phyloP scores from a whole-genome alignment of 257 asterid species.

The Solanum pinnatisectum region DNA sequence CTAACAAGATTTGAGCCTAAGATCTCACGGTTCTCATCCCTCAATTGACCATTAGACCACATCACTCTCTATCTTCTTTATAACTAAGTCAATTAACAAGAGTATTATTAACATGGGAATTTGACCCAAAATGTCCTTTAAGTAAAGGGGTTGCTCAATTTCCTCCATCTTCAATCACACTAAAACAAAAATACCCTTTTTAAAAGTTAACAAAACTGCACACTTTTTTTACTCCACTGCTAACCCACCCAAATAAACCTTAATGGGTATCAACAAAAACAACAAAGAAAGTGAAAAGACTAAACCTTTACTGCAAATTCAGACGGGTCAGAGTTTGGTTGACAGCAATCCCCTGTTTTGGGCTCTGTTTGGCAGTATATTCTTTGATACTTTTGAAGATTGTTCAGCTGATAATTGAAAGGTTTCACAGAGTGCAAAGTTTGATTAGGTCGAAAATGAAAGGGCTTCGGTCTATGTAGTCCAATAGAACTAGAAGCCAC shows the following conservation, averaged over 20 bases:
- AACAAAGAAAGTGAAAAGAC: not conserved
- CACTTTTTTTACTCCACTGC: not conserved
- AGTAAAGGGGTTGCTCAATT: not conserved
- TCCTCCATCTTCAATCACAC: not conserved
- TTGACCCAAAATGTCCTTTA: not conserved
- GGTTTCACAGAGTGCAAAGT: constrained; percentile 14
- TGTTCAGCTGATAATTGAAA: constrained; percentile 16
- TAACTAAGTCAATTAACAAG: not conserved
- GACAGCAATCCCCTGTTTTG: constrained; percentile 26
- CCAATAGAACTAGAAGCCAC: constrained; percentile 48
- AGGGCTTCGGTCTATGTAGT: constrained; percentile 23
- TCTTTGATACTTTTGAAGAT: constrained; percentile 14
- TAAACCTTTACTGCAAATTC: constrained; percentile 13
- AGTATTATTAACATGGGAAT: not conserved
- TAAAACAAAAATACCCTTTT: not conserved
- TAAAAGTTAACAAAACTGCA: not conserved
- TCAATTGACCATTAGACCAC: not conserved
- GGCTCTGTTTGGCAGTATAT: constrained; percentile 33
- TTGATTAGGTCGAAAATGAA: constrained; percentile 13
- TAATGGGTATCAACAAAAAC: not conserved
- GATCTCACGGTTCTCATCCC: not conserved
- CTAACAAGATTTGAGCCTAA: not conserved
- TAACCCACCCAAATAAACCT: not conserved
- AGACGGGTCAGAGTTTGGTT: constrained; percentile 4
- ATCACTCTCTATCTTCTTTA: not conserved